Conservation (phyloP, 2,329 filamentous ascomycete genomes). For the Aureobasidium sp. region DNA sequence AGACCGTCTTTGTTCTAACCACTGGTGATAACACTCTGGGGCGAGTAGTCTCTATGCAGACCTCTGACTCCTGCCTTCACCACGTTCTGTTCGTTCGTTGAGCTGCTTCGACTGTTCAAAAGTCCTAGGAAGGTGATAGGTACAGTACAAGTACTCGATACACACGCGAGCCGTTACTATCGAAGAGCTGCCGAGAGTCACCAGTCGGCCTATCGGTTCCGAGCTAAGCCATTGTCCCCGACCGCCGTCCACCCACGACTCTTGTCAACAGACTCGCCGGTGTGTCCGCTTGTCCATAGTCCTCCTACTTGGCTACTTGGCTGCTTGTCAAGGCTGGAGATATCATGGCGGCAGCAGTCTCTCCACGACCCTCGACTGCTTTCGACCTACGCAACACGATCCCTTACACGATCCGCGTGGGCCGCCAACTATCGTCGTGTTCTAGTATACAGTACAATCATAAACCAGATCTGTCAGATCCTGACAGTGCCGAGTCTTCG, state of each 20-base stretch:
- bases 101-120: not conserved
- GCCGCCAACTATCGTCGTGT: slow-evolving; percentile 6
- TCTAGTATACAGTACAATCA: slow-evolving; percentile 36
- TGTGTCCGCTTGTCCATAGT: slow-evolving; percentile 7
- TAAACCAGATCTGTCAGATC: slow-evolving; percentile 33
- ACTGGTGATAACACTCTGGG: not conserved
- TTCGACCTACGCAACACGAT: slow-evolving; percentile 14
- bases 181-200: not conserved
- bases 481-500: slow-evolving; percentile 25
- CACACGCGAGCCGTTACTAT: not conserved
- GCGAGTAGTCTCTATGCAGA: not conserved
- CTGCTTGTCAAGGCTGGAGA: not conserved
- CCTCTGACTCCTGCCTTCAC: not conserved
- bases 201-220: not conserved
- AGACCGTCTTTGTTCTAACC: not conserved
- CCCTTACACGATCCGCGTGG: slow-evolving; percentile 15
- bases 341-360: slow-evolving; percentile 13
- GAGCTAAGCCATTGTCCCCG: not conserved
- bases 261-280: slow-evolving; percentile 1
- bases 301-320: not conserved
- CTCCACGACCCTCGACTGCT: slow-evolving; percentile 2
- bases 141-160: not conserved
- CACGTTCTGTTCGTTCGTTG: not conserved
- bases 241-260: not conserved
- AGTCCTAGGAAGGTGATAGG: not conserved